Conservation (phyloP, 768 basidiomycete genomes). For the Podaxis mareebaensis region DNA sequence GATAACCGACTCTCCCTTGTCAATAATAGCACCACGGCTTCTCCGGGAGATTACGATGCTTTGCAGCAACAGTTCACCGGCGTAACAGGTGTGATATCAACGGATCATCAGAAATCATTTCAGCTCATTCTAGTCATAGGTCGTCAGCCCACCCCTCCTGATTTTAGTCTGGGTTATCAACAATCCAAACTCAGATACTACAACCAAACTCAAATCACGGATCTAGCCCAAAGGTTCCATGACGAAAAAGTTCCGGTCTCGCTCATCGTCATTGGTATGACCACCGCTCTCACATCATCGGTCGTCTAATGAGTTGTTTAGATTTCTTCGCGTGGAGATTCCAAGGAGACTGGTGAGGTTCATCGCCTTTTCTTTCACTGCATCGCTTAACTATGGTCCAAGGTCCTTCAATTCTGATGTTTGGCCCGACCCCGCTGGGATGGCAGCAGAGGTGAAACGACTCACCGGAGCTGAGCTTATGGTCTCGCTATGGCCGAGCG, state of each 20-base stretch:
- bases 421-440: slow-evolving; percentile 34
- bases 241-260: slow-evolving; percentile 37
- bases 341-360: slow-evolving; percentile 35
- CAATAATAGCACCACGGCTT: slow-evolving; percentile 30
- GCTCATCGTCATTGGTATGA: slow-evolving; percentile 34
- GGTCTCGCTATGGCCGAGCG: slow-evolving; percentile 40
- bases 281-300: background rate
- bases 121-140: slow-evolving; percentile 19
- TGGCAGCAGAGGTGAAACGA: slow-evolving; percentile 34
- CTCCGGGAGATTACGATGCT: slow-evolving; percentile 36
- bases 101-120: background rate
- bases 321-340: slow-evolving; percentile 40
- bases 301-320: slow-evolving; percentile 1
- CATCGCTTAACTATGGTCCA: background rate
- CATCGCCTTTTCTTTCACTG: background rate
- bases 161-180: slow-evolving; percentile 36
- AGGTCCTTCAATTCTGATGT: slow-evolving; percentile 37
- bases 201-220: slow-evolving; percentile 35
- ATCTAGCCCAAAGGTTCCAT: slow-evolving; percentile 36
- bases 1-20: background rate
- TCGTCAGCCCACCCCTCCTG: slow-evolving; percentile 37
- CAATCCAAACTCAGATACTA: slow-evolving; percentile 39
- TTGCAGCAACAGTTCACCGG: slow-evolving; percentile 36
- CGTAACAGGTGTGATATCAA: slow-evolving; percentile 29
- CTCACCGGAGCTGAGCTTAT: slow-evolving; percentile 39